Evolutionary conservation across 345 rosid species (phyloP).

Genomic region (Dovyalis caffra): DNA sequence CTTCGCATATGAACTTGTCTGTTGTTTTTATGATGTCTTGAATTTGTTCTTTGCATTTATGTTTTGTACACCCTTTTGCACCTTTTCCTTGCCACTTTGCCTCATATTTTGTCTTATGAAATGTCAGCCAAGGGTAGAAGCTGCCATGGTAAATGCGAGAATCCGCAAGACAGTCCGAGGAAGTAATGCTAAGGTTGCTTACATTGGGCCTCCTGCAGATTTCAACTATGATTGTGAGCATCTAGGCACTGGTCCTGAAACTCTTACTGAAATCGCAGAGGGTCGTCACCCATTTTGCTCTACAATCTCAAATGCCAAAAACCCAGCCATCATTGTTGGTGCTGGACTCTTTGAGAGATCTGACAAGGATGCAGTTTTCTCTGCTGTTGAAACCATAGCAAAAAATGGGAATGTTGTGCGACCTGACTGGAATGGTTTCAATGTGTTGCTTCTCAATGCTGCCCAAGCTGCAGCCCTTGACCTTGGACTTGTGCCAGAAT

Average conservation of each 20-base stretch:
- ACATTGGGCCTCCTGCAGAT: constrained; percentile 75
- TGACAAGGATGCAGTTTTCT: constrained; percentile 74
- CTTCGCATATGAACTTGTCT: neutral
- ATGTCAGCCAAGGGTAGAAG: constrained; percentile 92
- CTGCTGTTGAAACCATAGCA: constrained; percentile 71
- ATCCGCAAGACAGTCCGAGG: constrained; percentile 86
- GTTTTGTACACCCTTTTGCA: neutral
- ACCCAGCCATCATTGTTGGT: constrained; percentile 87
- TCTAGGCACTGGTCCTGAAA: constrained; percentile 85
- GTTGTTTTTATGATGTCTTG: neutral
- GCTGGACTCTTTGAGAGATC: constrained; percentile 83
- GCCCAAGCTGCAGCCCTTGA: constrained; percentile 99
- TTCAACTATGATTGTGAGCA: constrained; percentile 81
- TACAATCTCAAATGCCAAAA: constrained; percentile 66
- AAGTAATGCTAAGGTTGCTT: constrained; percentile 81
- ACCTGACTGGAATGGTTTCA: constrained; percentile 95
- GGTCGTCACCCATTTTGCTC: constrained; percentile 76
- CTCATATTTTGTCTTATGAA: constrained; percentile 18
- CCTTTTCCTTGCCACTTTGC: neutral
- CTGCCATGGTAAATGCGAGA: constrained; percentile 97
- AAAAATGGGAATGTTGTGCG: constrained; percentile 67
- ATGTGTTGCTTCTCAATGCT: constrained; percentile 80
- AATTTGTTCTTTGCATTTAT: neutral
- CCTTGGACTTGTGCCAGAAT: constrained; percentile 89
- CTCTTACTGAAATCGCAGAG: constrained; percentile 73